These are phyloP conservation scores for Aspergillus arachidicola DNA, from an alignment of 2,329 filamentous ascomycete species.

Conservation along the genomic window DNA sequence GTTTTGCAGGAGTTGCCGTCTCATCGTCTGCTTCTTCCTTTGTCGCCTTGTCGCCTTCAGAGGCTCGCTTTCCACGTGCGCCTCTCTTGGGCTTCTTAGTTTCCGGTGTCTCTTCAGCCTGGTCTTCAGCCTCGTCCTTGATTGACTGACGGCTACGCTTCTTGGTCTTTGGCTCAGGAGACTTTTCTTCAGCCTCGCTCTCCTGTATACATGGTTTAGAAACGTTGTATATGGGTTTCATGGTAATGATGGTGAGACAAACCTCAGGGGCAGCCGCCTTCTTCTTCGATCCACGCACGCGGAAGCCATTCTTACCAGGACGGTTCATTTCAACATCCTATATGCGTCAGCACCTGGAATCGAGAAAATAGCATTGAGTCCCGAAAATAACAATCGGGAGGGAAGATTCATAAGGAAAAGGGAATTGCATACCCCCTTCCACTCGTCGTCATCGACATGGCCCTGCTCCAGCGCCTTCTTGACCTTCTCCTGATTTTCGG, in stretches of 20 bases:
- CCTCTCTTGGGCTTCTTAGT: constrained; percentile 20
- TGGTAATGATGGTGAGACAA: constrained; percentile 13
- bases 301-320: constrained; percentile 67
- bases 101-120: constrained; percentile 19
- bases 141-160: constrained; percentile 20
- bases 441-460: constrained; percentile 82
- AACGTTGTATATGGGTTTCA: not conserved
- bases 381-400: not conserved
- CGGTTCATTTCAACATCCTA: constrained; percentile 76
- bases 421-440: constrained; percentile 71
- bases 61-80: constrained; percentile 15
- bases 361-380: not conserved
- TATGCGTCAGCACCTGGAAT: constrained; percentile 10
- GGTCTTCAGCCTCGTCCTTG: constrained; percentile 16
- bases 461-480: constrained; percentile 71
- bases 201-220: constrained; percentile 11
- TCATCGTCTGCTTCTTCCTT: constrained; percentile 11
- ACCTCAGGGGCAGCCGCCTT: constrained; percentile 32
- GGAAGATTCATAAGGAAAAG: not conserved
- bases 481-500: constrained; percentile 73
- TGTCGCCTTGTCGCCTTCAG: constrained; percentile 4
- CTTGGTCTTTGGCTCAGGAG: constrained; percentile 16
- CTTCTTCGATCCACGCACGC: constrained; percentile 43
- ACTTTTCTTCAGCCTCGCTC: constrained; percentile 20
- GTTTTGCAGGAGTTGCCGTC: constrained; percentile 16